Conservation (phyloP, 2,329 filamentous ascomycete genomes). For the Pseudogymnoascus sp. region DNA sequence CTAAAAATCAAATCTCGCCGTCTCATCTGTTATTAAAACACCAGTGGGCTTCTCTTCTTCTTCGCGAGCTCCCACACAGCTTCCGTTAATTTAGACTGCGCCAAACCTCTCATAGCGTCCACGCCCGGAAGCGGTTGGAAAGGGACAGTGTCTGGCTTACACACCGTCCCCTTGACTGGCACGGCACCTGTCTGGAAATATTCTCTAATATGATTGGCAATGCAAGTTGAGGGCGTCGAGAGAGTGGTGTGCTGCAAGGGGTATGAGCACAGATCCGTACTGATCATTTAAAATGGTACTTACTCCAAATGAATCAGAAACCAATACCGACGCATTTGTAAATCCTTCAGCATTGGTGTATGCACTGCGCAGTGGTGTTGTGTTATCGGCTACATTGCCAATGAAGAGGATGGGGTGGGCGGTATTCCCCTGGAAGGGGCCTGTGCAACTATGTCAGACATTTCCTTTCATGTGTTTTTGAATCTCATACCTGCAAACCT, state of each 20-base stretch:
- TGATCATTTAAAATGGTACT: slow-evolving; percentile 18
- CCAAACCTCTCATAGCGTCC: neutral
- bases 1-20: neutral
- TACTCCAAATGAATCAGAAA: slow-evolving; percentile 46
- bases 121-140: slow-evolving; percentile 26
- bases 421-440: slow-evolving; percentile 29
- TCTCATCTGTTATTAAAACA: neutral
- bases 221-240: slow-evolving; percentile 31
- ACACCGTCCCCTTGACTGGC: slow-evolving; percentile 39
- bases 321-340: slow-evolving; percentile 38
- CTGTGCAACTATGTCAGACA: slow-evolving; percentile 12
- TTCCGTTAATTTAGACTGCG: neutral
- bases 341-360: slow-evolving; percentile 32
- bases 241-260: slow-evolving; percentile 40
- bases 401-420: slow-evolving; percentile 33
- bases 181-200: slow-evolving; percentile 38
- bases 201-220: slow-evolving; percentile 24
- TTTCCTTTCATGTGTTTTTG: neutral
- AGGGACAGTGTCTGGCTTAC: slow-evolving; percentile 38
- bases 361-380: slow-evolving; percentile 30
- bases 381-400: slow-evolving; percentile 32
- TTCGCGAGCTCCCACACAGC: neutral
- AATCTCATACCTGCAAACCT: slow-evolving; percentile 20
- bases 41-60: neutral
- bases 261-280: neutral